phyloP scores from a whole-genome alignment of 2,329 filamentous ascomycete genomes.

The Alternaria ethzedia region DNA sequence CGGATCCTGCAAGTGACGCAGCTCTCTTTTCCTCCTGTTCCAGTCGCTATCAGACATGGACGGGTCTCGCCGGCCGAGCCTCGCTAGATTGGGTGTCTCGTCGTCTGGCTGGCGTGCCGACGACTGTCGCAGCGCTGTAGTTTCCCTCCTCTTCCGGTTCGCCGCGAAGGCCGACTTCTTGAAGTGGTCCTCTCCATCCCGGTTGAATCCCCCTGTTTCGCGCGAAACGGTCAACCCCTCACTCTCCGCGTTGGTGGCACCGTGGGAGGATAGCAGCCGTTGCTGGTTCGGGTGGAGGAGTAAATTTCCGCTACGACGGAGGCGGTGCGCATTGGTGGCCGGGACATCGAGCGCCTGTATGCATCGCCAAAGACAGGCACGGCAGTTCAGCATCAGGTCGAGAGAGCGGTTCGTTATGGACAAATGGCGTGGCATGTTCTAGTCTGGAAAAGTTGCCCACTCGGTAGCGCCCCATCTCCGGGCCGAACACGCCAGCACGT shows the following conservation, averaged over 20 bases:
- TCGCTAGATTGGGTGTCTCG: constrained; percentile 27
- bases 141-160: constrained; percentile 31
- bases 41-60: constrained; percentile 36
- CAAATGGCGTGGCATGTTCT: constrained; percentile 9
- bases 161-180: constrained; percentile 31
- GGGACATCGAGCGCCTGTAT: constrained; percentile 50
- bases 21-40: constrained; percentile 59
- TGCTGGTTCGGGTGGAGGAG: constrained; percentile 22
- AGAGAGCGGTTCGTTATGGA: constrained; percentile 17
- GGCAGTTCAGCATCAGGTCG: constrained; percentile 53
- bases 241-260: constrained; percentile 11
- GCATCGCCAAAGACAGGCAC: constrained; percentile 52
- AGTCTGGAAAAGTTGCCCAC: constrained; percentile 23
- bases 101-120: not conserved
- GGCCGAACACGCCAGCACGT: constrained; percentile 20
- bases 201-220: constrained; percentile 17
- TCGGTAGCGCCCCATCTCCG: constrained; percentile 11
- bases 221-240: constrained; percentile 2
- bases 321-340: constrained; percentile 21
- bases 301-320: constrained; percentile 30
- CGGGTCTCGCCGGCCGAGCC: constrained; percentile 34
- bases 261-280: constrained; percentile 22
- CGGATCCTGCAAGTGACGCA: constrained; percentile 72
- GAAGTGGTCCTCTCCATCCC: constrained; percentile 31
- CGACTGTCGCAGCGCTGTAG: constrained; percentile 22